Evolutionary conservation across 73 alveolate genomes (phyloP), one percentile per base, ranked within the genome.

Genomic region (Urostyla sp.): DNA sequence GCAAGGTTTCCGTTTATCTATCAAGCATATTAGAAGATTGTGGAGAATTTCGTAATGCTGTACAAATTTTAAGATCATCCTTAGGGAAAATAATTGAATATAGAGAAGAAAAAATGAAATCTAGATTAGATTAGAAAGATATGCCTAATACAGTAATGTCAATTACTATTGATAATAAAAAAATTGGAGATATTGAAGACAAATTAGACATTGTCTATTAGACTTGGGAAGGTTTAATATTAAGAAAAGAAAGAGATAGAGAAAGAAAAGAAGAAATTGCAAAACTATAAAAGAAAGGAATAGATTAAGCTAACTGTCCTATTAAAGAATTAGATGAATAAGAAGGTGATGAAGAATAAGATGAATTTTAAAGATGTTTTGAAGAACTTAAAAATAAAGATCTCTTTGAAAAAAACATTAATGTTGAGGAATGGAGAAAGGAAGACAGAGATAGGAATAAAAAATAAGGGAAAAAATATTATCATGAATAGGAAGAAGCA

Each of bases 311-410:
- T n/a, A n/a, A n/a, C n/a, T n/a, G n/a, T 84, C n/a, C n/a, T n/a
- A n/a, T n/a, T n/a, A n/a, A n/a, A 21, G 74, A 84, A 48, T 81
- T 94, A 20, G 98, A 94, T 50, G 95, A 92, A 27, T 98, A 96
- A 84, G 92, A 94, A 54, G 78, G 87, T 54, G 94, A 92, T 48
- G 98, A 96, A 61, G 99, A 95, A 72, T 95, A 95, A 63, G 84
- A 87, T 52, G 99, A 95, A 85, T 91, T 94, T 28, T 81, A 88
- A 55, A 90, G 87, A 81, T 51, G 95, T 20, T 94, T 91, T 38
- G 94, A 91, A 55, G 98, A 93, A 78, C 88, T 86, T 58, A 85
- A 89, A 51, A 78, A 66, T 32, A 79, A 66, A 57, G 88, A 82
- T 66, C 66, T 88, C n/a, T 72, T 80, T 40, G 82, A 86, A 18